These are phyloP conservation scores for Penicillium aurantiogriseum DNA, from an alignment of 2,329 filamentous ascomycete species.

Conservation along the genomic window DNA sequence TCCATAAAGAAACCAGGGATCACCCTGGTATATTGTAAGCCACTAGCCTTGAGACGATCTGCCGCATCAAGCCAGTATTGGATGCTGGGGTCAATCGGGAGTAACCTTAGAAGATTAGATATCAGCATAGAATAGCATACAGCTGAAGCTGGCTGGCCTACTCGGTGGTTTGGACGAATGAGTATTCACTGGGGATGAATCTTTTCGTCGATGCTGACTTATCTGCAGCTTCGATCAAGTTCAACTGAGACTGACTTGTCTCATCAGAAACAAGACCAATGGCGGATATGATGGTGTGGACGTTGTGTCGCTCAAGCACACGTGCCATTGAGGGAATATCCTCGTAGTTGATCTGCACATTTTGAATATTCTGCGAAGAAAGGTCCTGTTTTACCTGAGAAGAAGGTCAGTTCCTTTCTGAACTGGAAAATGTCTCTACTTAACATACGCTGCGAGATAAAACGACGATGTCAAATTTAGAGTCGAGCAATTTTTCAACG, in stretches of 20 bases:
- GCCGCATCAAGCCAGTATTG: conserved; percentile 30
- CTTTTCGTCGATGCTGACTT: conserved; percentile 39
- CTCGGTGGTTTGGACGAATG: conserved; percentile 34
- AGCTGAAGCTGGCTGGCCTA: conserved; percentile 17
- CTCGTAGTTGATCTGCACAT: conserved; percentile 35
- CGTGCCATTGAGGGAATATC: conserved; percentile 29
- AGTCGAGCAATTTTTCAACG: conserved; percentile 43
- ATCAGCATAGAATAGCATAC: conserved; percentile 3
- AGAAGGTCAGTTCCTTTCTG: background rate
- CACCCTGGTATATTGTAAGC: conserved; percentile 42
- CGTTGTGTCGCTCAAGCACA: conserved; percentile 37
- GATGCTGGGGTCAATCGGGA: conserved; percentile 32
- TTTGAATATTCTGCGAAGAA: conserved; percentile 10
- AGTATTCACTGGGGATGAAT: conserved; percentile 48
- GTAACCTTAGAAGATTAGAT: conserved; percentile 11
- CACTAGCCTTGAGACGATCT: conserved; percentile 31
- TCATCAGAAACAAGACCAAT: conserved; percentile 35
- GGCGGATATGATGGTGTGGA: conserved; percentile 49
- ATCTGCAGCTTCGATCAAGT: conserved; percentile 48
- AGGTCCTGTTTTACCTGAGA: conserved; percentile 3
- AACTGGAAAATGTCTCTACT: background rate
- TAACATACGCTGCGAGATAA: conserved; percentile 42
- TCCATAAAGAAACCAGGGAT: conserved; percentile 49
- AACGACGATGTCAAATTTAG: conserved; percentile 42
- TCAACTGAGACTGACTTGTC: conserved; percentile 38